Base-by-base conservation (phyloP, 2,329 filamentous ascomycete genomes). In the Fonsecaea erecta region DNA sequence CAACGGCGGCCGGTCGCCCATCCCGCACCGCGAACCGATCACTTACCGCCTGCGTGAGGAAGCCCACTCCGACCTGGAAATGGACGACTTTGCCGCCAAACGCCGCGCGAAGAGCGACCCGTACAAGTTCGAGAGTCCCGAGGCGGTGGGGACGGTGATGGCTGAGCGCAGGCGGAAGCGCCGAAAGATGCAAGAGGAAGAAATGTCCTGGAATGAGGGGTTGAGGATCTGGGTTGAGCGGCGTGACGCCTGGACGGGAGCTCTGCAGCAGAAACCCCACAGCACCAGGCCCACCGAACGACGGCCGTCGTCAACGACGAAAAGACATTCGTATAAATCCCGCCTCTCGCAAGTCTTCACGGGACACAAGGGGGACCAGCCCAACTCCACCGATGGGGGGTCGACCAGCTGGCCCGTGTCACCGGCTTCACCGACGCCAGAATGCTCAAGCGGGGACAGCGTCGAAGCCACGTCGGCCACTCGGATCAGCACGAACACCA, bases 221-320 rank as follows among this genome's bases (percentile, higher is more conserved):
- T 76, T 97, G 63, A 85, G 88, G n/a, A 90, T 90, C 75, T 98
- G 92, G 78, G 85, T 88, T 65, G 86, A 88, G 32, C 83, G 91
- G 64, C 85, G 93, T 55, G 88, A 97, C 78, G 88, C 87, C 6
- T 98, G 94, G 94, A 94, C 93, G 0, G 89, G 90, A 34, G 93
- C 92, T 34, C 85, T 85, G 26, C 56, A 54, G 51, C 67, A 69
- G 34, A 64, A 66, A 51, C 68, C 70, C 16, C 51, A 16, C 52
- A 51, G n/a, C 4, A 52, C 35, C 21, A 60, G 28, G 52, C 57
- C 57, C 5, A 60, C 57, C 3, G 57, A 60, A 51, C 43, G 57
- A 18, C 57, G 57, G 40, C 57, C 57, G 2, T 60, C 57, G 14
- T 48, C 57, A 16, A 52, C 46, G 8, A 57, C 40, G 24, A 61